These are phyloP conservation scores for Argentina anserina DNA, from an alignment of 306 rosid species.

Conservation along the genomic window DNA sequence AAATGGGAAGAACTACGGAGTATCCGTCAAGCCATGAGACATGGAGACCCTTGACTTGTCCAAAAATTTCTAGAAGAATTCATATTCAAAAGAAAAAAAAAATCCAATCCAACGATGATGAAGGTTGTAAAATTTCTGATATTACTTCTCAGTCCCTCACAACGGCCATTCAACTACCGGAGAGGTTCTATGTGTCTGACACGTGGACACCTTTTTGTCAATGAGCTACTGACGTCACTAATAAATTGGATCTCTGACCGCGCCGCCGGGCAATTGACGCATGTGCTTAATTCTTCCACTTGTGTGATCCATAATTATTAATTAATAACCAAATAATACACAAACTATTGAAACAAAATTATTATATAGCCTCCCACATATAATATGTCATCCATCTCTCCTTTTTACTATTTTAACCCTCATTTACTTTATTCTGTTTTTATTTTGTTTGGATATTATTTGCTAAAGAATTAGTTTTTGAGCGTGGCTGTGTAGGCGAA, in stretches of 20 bases:
- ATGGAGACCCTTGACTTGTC: background rate
- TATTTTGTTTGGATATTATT: background rate
- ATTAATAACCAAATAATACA: background rate
- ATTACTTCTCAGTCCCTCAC: background rate
- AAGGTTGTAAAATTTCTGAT: background rate
- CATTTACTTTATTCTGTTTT: too few species aligned
- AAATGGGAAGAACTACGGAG: background rate
- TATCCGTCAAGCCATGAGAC: background rate
- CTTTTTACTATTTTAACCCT: background rate
- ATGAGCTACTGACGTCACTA: constrained; percentile 17
- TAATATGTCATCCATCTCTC: background rate
- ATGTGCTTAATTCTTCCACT: constrained; percentile 43
- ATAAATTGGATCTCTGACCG: constrained; percentile 26
- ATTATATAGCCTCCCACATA: constrained; percentile 23
- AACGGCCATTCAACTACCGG: constrained; percentile 7
- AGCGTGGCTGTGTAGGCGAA: too few species aligned
- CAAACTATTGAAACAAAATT: too few species aligned
- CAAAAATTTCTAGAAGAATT: background rate
- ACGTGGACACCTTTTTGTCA: background rate
- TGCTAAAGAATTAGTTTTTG: too few species aligned
- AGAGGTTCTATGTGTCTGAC: background rate
- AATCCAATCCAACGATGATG: background rate
- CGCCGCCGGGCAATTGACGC: constrained; percentile 70
- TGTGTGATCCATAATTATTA: background rate
- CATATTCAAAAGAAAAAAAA: background rate